Evolutionary conservation across 768 basidiomycete genomes (phyloP), one percentile per base, ranked within the genome.

Genomic region (Mycena maculata): DNA sequence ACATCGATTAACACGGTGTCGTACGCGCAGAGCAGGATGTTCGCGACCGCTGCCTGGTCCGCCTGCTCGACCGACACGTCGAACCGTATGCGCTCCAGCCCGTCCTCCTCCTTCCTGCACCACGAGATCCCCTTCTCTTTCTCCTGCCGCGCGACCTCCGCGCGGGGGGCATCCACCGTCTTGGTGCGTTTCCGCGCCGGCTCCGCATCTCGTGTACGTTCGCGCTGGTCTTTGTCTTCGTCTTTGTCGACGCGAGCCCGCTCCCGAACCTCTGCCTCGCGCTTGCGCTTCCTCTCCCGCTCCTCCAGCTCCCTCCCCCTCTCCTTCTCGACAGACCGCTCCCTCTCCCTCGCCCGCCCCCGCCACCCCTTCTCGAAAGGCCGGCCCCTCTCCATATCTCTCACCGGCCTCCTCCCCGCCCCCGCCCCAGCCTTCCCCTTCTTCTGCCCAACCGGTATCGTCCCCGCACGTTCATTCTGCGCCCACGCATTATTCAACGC

Each of bases 401-500:
- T 15, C n/a, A 30, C 41, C 3, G 10, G 13, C n/a, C 49, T 55
- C 28, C 48, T n/a, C 53, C 49, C 54, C 30, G 4, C 44, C 8
- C 28, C 30, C 10, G 25, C 36, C 30, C 8, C 55, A 2, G 12
- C 25, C 44, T 18, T 30, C 45, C 18, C 36, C 27, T 13, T 33
- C 22, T 15, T 23, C 28, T 22, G 22, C 2, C 65, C 60, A n/a
- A 67, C 54, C 22, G 65, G 52, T 5, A 63, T 38, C 36, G 67
- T 48, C 42, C 60, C 60, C 28, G 9, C 27, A 1, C 56, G 31
- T 33, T 63, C 61, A 33, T 68, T 68, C 5, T 33, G 15, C 44
- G 56, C 41, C 60, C 55, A 68, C 23, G 67, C 61, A 3, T 54
- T 22, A 30, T 63, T 63, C 20, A 68, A 44, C 50, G 56, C 67